phyloP scores from a whole-genome alignment of 352 stramenopile genomes.

The Phytophthora lateralis region DNA sequence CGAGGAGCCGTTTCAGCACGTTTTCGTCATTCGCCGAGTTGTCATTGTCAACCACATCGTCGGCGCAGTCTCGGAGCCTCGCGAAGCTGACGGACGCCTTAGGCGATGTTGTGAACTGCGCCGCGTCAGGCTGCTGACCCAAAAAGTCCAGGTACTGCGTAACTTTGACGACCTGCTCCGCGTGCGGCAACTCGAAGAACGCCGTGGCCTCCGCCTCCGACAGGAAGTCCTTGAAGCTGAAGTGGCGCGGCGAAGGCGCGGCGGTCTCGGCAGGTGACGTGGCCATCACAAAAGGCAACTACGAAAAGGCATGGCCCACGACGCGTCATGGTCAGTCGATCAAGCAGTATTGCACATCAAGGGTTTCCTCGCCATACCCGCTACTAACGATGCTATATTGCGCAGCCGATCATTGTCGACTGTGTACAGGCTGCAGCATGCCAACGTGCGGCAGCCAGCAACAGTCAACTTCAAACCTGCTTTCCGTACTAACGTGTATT shows the following conservation, averaged over 20 bases:
- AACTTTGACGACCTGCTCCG: slow-evolving; percentile 61
- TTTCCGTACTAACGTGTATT: no score
- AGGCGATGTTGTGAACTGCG: slow-evolving; percentile 59
- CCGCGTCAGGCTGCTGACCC: slow-evolving; percentile 42
- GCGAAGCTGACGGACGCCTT: slow-evolving; percentile 64
- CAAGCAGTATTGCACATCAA: slow-evolving; percentile 25
- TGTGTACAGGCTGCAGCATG: no score
- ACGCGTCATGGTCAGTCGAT: slow-evolving; percentile 26
- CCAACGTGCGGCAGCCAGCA: no score
- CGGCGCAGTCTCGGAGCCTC: slow-evolving; percentile 6
- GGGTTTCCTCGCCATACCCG: not conserved
- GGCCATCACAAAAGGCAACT: slow-evolving; percentile 12
- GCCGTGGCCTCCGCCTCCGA: slow-evolving; percentile 41
- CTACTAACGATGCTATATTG: not conserved
- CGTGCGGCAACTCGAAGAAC: slow-evolving; percentile 63
- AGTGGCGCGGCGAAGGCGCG: slow-evolving; percentile 39
- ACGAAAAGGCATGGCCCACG: slow-evolving; percentile 22
- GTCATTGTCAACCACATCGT: not conserved
- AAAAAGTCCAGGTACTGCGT: slow-evolving; percentile 72
- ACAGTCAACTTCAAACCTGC: no score
- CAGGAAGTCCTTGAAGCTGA: slow-evolving; percentile 73
- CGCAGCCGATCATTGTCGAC: no score
- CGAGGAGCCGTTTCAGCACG: slow-evolving; percentile 43
- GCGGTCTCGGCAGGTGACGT: not conserved
- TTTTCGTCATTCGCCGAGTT: slow-evolving; percentile 8